These are phyloP conservation scores for Curvularia spicifera DNA, from an alignment of 2,329 filamentous ascomycete genomes.

Conservation along the genomic window DNA sequence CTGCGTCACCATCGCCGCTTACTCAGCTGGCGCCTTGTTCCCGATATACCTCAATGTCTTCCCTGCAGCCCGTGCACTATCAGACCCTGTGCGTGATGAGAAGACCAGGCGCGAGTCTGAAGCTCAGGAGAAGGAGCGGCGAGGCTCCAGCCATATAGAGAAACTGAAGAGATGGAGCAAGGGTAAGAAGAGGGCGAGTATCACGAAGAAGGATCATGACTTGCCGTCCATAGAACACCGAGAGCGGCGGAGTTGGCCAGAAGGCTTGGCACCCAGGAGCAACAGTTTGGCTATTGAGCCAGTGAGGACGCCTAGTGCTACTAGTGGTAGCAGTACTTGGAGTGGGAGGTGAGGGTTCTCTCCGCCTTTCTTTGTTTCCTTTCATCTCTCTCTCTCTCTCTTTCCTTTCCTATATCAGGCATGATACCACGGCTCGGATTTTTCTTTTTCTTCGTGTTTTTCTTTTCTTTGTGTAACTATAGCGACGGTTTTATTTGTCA, in stretches of 20 bases:
- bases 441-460: background rate
- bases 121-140: conserved; percentile 28
- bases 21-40: conserved; percentile 59
- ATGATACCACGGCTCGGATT: conserved; percentile 2
- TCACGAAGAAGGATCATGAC: conserved; percentile 26
- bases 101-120: conserved; percentile 35
- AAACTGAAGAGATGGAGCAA: conserved; percentile 33
- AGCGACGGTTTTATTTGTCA: background rate
- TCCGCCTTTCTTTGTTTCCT: background rate
- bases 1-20: conserved; percentile 61
- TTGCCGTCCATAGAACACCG: conserved; percentile 42
- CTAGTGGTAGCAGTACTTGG: conserved; percentile 14
- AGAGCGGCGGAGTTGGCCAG: conserved; percentile 42
- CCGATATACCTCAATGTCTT: conserved; percentile 61
- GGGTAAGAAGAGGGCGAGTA: conserved; percentile 22
- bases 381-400: background rate
- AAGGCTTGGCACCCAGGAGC: conserved; percentile 28
- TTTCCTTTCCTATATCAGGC: background rate
- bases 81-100: conserved; percentile 56
- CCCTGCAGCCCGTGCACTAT: conserved; percentile 56
- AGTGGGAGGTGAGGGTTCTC: conserved; percentile 4
- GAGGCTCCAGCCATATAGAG: conserved; percentile 24
- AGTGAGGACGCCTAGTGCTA: conserved; percentile 14
- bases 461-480: background rate
- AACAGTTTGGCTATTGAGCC: conserved; percentile 25